Percentiles rank a stretch among this genome's conserved stretches.
These are phyloP conservation scores for Didymella pomorum DNA, from an alignment of 2,329 filamentous ascomycete genomes.

Conservation along the genomic window DNA sequence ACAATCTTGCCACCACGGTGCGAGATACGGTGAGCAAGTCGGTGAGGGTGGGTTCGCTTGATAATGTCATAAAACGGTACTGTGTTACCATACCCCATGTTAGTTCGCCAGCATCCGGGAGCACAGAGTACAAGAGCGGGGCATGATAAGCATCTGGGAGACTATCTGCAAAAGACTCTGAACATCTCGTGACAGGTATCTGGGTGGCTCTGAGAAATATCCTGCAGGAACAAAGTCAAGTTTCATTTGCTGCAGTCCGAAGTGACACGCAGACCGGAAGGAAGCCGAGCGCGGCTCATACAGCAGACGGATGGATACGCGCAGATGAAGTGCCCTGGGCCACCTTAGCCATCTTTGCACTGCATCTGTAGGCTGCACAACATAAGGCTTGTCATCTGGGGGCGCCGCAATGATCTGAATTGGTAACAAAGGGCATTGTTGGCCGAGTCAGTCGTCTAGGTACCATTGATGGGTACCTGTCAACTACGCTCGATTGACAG, in stretches of 20 bases:
- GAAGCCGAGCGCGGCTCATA: slow-evolving; percentile 4
- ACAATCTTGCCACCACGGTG: slow-evolving; percentile 3
- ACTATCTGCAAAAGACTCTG: neutral
- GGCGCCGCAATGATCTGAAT: neutral
- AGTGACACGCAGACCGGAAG: slow-evolving; percentile 2
- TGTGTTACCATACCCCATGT: slow-evolving; percentile 15
- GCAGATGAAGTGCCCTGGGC: neutral
- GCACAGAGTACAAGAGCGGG: slow-evolving; percentile 14
- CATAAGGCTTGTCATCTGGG: neutral
- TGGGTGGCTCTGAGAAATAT: neutral
- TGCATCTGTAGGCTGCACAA: slow-evolving; percentile 1
- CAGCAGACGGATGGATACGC: neutral
- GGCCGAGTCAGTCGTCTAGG: neutral
- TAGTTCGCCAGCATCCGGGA: slow-evolving; percentile 2
- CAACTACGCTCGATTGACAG: neutral
- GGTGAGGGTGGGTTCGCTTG: slow-evolving; percentile 13
- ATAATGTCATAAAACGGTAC: slow-evolving; percentile 17
- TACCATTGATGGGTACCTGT: slow-evolving; percentile 3
- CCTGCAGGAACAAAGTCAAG: neutral
- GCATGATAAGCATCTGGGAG: neutral
- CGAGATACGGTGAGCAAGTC: slow-evolving; percentile 10
- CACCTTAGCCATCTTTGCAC: neutral
- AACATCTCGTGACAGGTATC: neutral
- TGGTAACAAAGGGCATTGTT: neutral
- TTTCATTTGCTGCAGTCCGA: neutral